Evolutionary conservation across 1,284 basidiomycete genomes (phyloP).

Genomic region (Gomphus sp.): DNA sequence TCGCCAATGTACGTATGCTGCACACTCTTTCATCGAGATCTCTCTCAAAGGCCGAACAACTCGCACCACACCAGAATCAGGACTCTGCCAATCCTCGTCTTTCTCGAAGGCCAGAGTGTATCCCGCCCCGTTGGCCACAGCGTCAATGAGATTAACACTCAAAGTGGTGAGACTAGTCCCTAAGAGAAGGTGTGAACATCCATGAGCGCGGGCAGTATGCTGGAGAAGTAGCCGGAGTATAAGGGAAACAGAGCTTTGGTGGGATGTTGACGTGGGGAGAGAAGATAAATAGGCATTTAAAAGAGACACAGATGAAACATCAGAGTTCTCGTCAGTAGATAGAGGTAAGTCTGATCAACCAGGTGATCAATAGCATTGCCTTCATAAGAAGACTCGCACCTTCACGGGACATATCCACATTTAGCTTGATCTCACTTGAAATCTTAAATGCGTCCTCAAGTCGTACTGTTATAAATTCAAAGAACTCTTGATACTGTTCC

Average conservation of each 20-base stretch:
- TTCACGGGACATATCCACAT: conserved; percentile 42
- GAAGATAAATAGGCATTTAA: conserved; percentile 56
- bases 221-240: conserved; percentile 65
- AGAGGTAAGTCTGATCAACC: conserved; percentile 1
- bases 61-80: conserved; percentile 28
- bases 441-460: conserved; percentile 59
- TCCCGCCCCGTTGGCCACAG: conserved; percentile 73
- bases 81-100: conserved; percentile 48
- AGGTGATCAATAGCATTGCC: background rate
- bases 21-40: conserved; percentile 74
- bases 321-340: conserved; percentile 2
- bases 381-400: conserved; percentile 25
- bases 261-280: conserved; percentile 71
- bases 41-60: conserved; percentile 68
- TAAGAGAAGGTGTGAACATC: conserved; percentile 69
- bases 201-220: conserved; percentile 47
- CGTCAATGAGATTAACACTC: conserved; percentile 68
- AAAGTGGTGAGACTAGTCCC: conserved; percentile 77
- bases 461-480: conserved; percentile 51
- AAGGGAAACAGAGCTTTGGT: conserved; percentile 51
- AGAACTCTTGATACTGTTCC: conserved; percentile 31
- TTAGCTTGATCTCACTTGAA: conserved; percentile 30
- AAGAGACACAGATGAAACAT: conserved; percentile 32
- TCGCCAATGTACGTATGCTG: conserved; percentile 69
- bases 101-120: conserved; percentile 68